Conservation (phyloP, 768 basidiomycete genomes). For the Collybia sordida region DNA sequence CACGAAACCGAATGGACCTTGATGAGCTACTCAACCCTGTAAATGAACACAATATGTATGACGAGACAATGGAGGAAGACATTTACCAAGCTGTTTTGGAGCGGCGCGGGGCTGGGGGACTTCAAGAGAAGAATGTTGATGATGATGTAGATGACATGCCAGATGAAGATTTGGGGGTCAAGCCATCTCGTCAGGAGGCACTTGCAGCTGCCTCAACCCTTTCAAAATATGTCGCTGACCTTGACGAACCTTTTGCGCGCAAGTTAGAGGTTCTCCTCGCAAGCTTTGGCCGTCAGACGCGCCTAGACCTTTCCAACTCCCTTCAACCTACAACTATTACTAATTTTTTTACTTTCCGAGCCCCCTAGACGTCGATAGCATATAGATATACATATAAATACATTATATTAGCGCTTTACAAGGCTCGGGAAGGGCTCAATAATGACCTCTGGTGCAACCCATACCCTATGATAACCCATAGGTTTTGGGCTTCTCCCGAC, state of each 20-base stretch:
- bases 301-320: conserved; percentile 11
- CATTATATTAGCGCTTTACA: too few relatives aligned
- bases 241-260: conserved; percentile 19
- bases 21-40: neutral
- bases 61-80: neutral
- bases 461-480: too few relatives aligned
- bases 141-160: conserved; percentile 7
- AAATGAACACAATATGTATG: neutral
- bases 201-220: conserved; percentile 18
- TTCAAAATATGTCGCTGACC: conserved; percentile 10
- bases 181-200: conserved; percentile 14
- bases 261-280: conserved; percentile 20
- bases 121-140: neutral
- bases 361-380: neutral
- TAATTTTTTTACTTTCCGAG: neutral
- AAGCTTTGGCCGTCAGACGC: conserved; percentile 15
- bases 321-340: conserved; percentile 13
- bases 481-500: too few relatives aligned
- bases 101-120: neutral
- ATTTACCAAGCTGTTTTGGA: conserved; percentile 3
- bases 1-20: too few relatives aligned
- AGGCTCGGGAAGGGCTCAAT: too few relatives aligned
- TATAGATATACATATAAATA: too few relatives aligned
- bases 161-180: conserved; percentile 12
- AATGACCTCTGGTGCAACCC: too few relatives aligned